phyloP scores from a whole-genome alignment of 805 yeast genomes.

The Saturnispora mendoncae region DNA sequence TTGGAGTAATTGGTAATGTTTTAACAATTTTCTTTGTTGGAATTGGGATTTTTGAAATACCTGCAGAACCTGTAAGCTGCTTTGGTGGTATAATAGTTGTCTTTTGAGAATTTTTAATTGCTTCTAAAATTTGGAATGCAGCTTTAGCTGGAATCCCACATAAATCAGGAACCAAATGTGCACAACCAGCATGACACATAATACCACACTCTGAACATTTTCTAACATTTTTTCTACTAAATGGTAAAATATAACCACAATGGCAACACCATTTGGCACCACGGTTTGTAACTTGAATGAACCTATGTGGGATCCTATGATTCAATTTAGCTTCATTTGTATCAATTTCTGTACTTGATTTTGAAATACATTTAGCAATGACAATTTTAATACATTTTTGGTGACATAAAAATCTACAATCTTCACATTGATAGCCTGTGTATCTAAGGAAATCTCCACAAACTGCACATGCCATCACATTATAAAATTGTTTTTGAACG shows the following conservation, averaged over 20 bases:
- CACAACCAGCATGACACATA: conserved; percentile 89
- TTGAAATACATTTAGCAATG: conserved; percentile 76
- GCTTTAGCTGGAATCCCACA: conserved; percentile 98
- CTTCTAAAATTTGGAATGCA: conserved; percentile 80
- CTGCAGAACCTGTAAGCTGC: background rate
- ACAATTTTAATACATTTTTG: conserved; percentile 74
- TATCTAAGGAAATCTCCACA: conserved; percentile 93
- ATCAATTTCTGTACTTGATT: conserved; percentile 59
- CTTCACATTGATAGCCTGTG: conserved; percentile 81
- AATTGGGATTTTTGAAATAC: background rate
- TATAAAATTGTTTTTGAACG: conserved; percentile 90
- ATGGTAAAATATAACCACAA: conserved; percentile 92
- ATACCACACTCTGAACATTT: conserved; percentile 92
- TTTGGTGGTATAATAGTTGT: background rate
- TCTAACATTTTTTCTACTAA: conserved; percentile 88
- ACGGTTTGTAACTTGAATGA: conserved; percentile 83
- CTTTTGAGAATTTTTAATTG: conserved; percentile 64
- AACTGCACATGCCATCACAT: conserved; percentile 93
- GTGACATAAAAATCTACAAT: conserved; percentile 72
- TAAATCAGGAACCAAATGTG: conserved; percentile 93
- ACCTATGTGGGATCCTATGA: conserved; percentile 95
- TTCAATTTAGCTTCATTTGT: conserved; percentile 75
- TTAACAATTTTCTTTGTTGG: background rate
- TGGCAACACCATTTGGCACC: conserved; percentile 99
- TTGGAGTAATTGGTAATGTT: background rate